Evolutionary conservation across 495 filamentous ascomycete species (phyloP), one percentile per base, ranked within the genome.

Genomic region (Xylaria bambusicola): DNA sequence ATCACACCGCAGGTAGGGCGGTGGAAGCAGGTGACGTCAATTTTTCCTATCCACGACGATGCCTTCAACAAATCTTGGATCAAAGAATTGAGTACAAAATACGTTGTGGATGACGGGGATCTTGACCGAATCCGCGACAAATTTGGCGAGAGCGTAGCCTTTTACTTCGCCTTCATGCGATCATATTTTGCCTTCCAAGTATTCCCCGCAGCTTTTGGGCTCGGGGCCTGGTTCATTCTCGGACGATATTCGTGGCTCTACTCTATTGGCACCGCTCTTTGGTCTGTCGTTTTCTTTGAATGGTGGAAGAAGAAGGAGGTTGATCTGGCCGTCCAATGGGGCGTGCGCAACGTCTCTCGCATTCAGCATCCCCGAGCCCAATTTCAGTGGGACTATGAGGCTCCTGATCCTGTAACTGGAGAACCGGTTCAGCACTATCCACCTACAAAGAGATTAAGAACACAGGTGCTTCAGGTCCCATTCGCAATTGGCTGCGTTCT

Each of bases 231-330:
- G 89, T 68, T 94, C 27, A 63, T 97, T 13, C 80, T 98, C 2
- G 91, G 93, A 2, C 81, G 86, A 41, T 98, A 88, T 72, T 97
- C 93, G 3, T 82, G 85, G 60, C 74, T 93, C 38, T 98, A 97
- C 64, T 89, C 89, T 2, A 66, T 93, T 10, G 82, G 90, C 40
- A 96, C 89, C 69, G 85, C 84, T 29, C 77, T 98, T 4, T 97
- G 93, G 93, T 88, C 88, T 52, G 85, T 96, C 1, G 75, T 93
- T 20, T 98, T 98, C 66, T 88, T 96, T 38, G 94, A 98, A 73
- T 96, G 91, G 70, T 98, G 94, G 94, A 96, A 94, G 76, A 88
- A 89, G 58, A 90, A 96, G 74, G 93, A 98, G 72, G 79, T 88
- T 12, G 95, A 98, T 71, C 77, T 98, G 10, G 89, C 90, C 20